Base-by-base conservation (phyloP, 2,329 filamentous ascomycete genomes). In the Ophiostoma perfectum region DNA sequence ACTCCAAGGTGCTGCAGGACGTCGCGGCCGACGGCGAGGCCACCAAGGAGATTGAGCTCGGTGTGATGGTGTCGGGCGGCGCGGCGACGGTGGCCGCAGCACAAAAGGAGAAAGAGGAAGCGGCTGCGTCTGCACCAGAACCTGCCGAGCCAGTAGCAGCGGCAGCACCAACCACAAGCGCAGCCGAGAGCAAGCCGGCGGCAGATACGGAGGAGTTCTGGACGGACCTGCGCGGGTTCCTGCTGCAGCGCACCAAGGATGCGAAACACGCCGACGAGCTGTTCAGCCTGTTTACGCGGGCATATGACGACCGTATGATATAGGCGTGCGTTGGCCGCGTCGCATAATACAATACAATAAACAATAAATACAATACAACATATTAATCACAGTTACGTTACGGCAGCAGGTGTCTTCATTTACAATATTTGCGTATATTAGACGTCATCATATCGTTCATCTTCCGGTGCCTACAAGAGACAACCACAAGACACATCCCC, bases 11-110 rank as follows among this genome's bases (percentile, higher is more conserved):
- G 0, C 79, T 97, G 5, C 86, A 86, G 68, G 93, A 97, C 69
- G 73, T 93, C 1, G 82, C 73, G 80, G 73, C 70, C 73, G 41
- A 73, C 69, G 27, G 76, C 79, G 67, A 80, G 75, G 63, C 72
- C 76, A 11, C 78, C 78, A 65, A 47, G 12, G 49, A 66, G 38
- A 67, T 70, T 38, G 93, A 97, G 77, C 88, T 98, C 71, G 87
- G 87, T 1, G 85, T 97, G 68, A 98, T 98, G 93, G 84, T 97
- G 27, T 87, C 97, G 76, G 91, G 90, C 3, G 93, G 92, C 14
- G 86, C 83, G n/a, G 73, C 80, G 52, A 76, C 70, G 0, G 76
- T 72, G n/a, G 77, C 76, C 18, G 74, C 78, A 0, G 66, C 66
- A 8, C 64, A 66, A n/a, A 58, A 45, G 4, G 64, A 49, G 2